Evolutionary conservation across 768 basidiomycete species (phyloP).

Genomic region (Hericium rajendrae): DNA sequence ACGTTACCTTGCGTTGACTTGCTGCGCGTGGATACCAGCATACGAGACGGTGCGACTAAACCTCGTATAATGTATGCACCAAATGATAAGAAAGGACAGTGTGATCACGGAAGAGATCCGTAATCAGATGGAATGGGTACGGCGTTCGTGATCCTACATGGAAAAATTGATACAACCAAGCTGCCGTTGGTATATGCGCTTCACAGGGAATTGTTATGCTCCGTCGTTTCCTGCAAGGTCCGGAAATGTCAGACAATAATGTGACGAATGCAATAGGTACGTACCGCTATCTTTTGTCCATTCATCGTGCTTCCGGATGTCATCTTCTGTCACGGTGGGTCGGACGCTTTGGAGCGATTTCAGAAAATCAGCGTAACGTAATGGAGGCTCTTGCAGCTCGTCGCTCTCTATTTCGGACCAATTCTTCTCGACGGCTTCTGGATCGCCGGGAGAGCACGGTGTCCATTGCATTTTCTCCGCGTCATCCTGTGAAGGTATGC

Average conservation of each 20-base stretch:
- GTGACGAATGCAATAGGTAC: constrained; percentile 13
- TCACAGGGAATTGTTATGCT: neutral
- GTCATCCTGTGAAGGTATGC: constrained; percentile 25
- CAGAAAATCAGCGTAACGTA: constrained; percentile 73
- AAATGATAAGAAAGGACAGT: too few relatives aligned
- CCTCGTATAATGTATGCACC: too few relatives aligned
- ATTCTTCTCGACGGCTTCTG: constrained; percentile 72
- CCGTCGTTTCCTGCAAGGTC: neutral
- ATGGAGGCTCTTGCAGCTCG: constrained; percentile 81
- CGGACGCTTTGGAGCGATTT: constrained; percentile 68
- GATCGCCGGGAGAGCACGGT: constrained; percentile 93
- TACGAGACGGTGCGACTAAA: too few relatives aligned
- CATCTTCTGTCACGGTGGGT: constrained; percentile 82
- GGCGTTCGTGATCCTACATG: neutral
- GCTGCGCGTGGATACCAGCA: too few relatives aligned
- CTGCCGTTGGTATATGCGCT: neutral
- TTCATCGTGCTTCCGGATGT: constrained; percentile 75
- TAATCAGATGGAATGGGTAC: neutral
- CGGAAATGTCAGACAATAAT: neutral
- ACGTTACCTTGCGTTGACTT: too few relatives aligned
- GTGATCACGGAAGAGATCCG: too few relatives aligned
- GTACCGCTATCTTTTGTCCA: constrained; percentile 81
- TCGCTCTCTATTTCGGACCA: constrained; percentile 87
- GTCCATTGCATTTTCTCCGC: constrained; percentile 56
- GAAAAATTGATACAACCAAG: constrained; percentile 1